Base-by-base conservation (phyloP, 805 yeast genomes). In the Starmerella etchellsii region DNA sequence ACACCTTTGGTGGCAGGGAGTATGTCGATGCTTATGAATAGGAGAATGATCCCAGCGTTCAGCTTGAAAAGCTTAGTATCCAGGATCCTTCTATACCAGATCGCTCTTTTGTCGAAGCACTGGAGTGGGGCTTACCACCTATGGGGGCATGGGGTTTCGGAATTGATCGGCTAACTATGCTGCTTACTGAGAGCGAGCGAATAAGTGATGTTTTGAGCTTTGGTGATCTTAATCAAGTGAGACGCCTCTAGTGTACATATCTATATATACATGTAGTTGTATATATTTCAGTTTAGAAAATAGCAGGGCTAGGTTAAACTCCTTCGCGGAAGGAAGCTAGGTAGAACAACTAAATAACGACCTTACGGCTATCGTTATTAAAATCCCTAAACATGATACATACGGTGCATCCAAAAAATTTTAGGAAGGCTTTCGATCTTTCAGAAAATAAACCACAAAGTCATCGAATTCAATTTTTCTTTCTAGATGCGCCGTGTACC, bases 81-180 rank as follows among this genome's bases (percentile, higher is more conserved):
- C 96, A 88, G 54, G 41, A 49, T 16, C 50, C 54, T 15, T 71
- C 70, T 34, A 60, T 78, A 0, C 82, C 93, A 0, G 98, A 91
- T 57, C 62, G 71, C 53, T 67, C 67, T 36, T 91, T 74, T 56
- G 73, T 85, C 1, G 68, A 71, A 32, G 72, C 78, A 14, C 76
- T 91, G 87, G 88, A 83, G 55, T 82, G 78, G 70, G 97, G 95
- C 1, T 70, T 91, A 63, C 96, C 97, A 3, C 98, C 98, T 1
- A 88, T 95, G 3, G 97, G 94, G 2, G 99, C 98, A 0, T 82
- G 95, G 82, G 99, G 98, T 0, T 63, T 94, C 44, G 99, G 99
- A 0, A 69, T 91, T 18, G 99, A 91, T 55, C 61, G 99, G 40
- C 59, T 91, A 28, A 76, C 78, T 39, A 84, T 88, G 96, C 59